A percentile compares a stretch with the other conserved stretches of the same genome.
Conservation (phyloP, 306 rosid genomes). For the Quercus agrifolia region DNA sequence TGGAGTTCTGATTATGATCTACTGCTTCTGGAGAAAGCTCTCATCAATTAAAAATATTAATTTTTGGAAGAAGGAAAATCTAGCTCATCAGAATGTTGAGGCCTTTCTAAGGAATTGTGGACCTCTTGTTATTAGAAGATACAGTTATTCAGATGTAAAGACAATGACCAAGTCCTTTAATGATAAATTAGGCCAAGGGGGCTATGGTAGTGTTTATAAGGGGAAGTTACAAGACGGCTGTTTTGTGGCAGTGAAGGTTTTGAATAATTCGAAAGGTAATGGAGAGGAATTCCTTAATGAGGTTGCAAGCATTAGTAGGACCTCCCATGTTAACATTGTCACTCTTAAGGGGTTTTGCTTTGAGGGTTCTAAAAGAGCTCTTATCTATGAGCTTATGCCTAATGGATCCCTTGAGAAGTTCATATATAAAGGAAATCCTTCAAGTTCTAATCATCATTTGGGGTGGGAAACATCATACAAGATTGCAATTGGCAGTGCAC, state of each 20-base stretch:
- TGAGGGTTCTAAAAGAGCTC: background rate
- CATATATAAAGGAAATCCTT: background rate
- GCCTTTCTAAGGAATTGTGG: background rate
- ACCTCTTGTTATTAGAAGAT: constrained; percentile 2
- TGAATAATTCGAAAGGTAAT: no score
- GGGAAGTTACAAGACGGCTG: no score
- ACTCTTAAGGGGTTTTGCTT: background rate
- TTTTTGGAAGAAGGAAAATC: background rate
- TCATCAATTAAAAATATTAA: no score
- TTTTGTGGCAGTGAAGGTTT: no score
- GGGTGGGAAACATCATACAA: background rate
- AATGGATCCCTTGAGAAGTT: constrained; percentile 18
- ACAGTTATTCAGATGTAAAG: background rate
- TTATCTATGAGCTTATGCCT: constrained; percentile 13
- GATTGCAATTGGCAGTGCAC: constrained; percentile 16
- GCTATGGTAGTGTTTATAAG: no score
- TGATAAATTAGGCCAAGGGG: no score
- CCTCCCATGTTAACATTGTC: background rate
- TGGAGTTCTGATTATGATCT: no score
- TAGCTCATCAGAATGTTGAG: background rate
- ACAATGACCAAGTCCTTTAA: constrained; percentile 12
- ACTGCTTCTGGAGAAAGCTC: no score
- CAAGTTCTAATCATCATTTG: background rate
- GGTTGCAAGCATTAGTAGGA: constrained; percentile 2
- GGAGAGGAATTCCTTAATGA: no score